Percentiles rank a stretch among this genome's conserved stretches.
Evolutionary conservation across 306 rosid species (phyloP).

Genomic region (Urtica urens): DNA sequence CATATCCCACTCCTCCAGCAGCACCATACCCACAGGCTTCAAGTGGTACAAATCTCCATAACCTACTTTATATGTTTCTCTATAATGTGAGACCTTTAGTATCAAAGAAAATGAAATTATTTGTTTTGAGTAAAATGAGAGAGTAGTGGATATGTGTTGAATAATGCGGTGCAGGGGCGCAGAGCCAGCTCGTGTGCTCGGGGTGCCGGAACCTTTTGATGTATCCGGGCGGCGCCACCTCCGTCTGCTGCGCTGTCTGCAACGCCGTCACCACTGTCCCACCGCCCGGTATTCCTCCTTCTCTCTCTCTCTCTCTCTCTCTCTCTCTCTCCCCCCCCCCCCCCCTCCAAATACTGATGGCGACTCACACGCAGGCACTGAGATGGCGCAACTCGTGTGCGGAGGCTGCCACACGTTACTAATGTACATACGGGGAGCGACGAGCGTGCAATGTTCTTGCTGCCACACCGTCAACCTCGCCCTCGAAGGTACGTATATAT

Average conservation of each 20-base stretch:
- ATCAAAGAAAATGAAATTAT: no score
- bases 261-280: conserved; percentile 96
- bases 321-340: background rate
- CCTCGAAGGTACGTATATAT: conserved; percentile 53
- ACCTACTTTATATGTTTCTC: background rate
- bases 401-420: conserved; percentile 97
- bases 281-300: conserved; percentile 57
- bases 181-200: conserved; percentile 95
- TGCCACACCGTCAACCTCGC: conserved; percentile 97
- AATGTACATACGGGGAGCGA: conserved; percentile 93
- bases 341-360: background rate
- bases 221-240: conserved; percentile 90
- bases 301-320: background rate
- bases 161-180: conserved; percentile 42
- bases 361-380: conserved; percentile 51
- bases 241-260: conserved; percentile 98
- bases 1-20: conserved; percentile 71
- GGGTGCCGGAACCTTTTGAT: conserved; percentile 88
- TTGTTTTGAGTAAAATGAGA: conserved; percentile 5
- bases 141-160: background rate
- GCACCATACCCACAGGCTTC: conserved; percentile 62
- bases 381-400: conserved; percentile 98
- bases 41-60: conserved; percentile 35
- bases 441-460: conserved; percentile 96
- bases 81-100: conserved; percentile 19